These are phyloP conservation scores for Coemansia sp. DNA, from an alignment of 192 early-diverging fungal genomes.

Conservation along the genomic window DNA sequence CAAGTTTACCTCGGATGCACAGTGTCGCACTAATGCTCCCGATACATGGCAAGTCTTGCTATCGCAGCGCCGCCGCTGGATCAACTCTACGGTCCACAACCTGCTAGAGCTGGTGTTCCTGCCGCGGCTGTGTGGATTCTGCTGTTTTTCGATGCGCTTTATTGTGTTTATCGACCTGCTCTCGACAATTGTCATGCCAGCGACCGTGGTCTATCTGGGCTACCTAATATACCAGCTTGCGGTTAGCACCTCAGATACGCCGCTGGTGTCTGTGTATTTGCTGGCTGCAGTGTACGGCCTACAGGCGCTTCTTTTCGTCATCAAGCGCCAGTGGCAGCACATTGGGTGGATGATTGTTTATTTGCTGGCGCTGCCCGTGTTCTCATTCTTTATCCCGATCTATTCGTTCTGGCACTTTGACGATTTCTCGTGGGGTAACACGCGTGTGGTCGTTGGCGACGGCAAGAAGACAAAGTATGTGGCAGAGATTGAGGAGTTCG, in stretches of 20 bases:
- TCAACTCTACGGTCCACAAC: constrained; percentile 99
- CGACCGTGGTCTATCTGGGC: constrained; percentile 83
- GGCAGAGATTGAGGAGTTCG: constrained; percentile 74
- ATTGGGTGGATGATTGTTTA: constrained; percentile 96
- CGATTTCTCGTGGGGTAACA: constrained; percentile 25
- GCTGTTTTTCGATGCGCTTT: constrained; percentile 98
- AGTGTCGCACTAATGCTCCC: constrained; percentile 94
- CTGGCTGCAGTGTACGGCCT: constrained; percentile 88
- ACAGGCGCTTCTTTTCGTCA: constrained; percentile 85
- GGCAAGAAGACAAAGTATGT: constrained; percentile 67
- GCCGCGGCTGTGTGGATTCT: constrained; percentile 94
- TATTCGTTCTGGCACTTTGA: constrained; percentile 99
- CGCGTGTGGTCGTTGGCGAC: constrained; percentile 54
- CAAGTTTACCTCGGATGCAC: constrained; percentile 93
- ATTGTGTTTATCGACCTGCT: constrained; percentile 95
- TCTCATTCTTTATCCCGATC: constrained; percentile 82
- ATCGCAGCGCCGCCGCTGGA: constrained; percentile 99
- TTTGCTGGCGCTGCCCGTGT: constrained; percentile 89
- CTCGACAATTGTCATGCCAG: constrained; percentile 93
- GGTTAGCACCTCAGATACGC: constrained; percentile 60
- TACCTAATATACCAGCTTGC: constrained; percentile 80
- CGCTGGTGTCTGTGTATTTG: constrained; percentile 83
- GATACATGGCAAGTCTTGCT: constrained; percentile 94
- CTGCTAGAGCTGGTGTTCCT: constrained; percentile 91
- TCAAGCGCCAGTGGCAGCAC: constrained; percentile 56